A percentile compares a stretch with the other conserved stretches of the same genome.
These are phyloP conservation scores for Teunomyces barrocoloradensis DNA, from an alignment of 805 yeast genomes.

Conservation along the genomic window DNA sequence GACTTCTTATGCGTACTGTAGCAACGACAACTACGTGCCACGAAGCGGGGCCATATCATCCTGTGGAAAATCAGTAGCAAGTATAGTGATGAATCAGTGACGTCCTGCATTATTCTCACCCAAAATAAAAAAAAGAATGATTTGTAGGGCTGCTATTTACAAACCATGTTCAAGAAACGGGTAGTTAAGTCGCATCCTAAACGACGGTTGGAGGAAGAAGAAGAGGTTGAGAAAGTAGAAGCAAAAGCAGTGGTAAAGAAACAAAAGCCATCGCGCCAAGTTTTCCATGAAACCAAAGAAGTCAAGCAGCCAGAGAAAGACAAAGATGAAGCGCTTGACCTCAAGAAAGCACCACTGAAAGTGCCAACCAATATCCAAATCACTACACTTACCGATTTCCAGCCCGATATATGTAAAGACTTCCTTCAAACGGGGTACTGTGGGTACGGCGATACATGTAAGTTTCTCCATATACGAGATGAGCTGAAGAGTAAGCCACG, in stretches of 20 bases:
- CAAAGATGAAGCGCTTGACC: slow-evolving; percentile 1
- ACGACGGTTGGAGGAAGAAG: not conserved
- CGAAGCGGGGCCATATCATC: not conserved
- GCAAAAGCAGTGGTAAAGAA: not conserved
- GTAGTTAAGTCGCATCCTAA: slow-evolving; percentile 4
- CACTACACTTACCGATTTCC: slow-evolving; percentile 77
- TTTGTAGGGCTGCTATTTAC: not conserved
- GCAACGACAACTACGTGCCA: slow-evolving; percentile 1
- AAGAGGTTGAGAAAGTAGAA: not conserved
- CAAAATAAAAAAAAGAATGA: too few relatives aligned
- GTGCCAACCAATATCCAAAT: slow-evolving; percentile 47
- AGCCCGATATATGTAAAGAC: slow-evolving; percentile 93
- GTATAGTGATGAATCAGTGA: not conserved
- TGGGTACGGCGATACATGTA: slow-evolving; percentile 97
- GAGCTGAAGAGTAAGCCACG: slow-evolving; percentile 74
- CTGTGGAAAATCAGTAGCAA: not conserved
- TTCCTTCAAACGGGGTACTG: slow-evolving; percentile 89
- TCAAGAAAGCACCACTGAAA: slow-evolving; percentile 15
- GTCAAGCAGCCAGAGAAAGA: not conserved
- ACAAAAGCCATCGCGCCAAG: not conserved
- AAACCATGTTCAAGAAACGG: slow-evolving; percentile 12
- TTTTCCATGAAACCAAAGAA: not conserved
- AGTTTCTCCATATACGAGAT: slow-evolving; percentile 87
- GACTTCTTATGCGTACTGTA: slow-evolving; percentile 10
- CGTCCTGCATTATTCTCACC: not conserved